Evolutionary conservation across 169 alveolate species (phyloP).

Genomic region (Besnoitia besnoiti): DNA sequence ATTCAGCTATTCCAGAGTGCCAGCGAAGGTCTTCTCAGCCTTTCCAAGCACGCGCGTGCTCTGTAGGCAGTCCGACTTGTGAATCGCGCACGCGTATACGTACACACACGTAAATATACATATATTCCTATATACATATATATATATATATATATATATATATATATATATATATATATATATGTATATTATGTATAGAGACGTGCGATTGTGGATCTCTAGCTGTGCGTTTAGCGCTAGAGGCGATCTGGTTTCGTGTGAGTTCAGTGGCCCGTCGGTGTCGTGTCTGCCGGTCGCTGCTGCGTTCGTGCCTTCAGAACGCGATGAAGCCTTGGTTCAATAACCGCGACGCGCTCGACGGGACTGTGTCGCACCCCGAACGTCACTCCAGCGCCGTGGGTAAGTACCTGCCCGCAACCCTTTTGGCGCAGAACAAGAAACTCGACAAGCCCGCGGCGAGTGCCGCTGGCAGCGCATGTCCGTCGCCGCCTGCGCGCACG

Average conservation of each 20-base stretch:
- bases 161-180: not conserved
- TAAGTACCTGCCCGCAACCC: not conserved
- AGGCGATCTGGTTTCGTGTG: not conserved
- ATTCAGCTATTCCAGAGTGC: no score
- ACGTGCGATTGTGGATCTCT: not conserved
- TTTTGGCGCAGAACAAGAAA: not conserved
- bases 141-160: not conserved
- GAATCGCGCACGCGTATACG: no score
- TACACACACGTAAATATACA: not conserved
- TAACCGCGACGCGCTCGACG: conserved; percentile 22
- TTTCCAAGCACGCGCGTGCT: no score
- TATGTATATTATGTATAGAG: not conserved
- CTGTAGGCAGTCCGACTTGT: no score
- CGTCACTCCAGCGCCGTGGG: not conserved
- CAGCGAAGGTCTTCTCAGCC: no score
- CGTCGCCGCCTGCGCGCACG: no score
- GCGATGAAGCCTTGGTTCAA: conserved; percentile 38
- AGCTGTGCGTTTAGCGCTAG: not conserved
- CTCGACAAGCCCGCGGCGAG: no score
- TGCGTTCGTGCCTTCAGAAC: conserved; percentile 1
- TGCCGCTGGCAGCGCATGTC: no score
- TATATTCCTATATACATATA: not conserved
- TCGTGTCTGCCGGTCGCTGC: not conserved
- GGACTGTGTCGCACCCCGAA: conserved; percentile 15
- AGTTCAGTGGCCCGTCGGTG: not conserved